phyloP scores from a whole-genome alignment of 495 filamentous ascomycete genomes.

The Tetracladium setigerum region DNA sequence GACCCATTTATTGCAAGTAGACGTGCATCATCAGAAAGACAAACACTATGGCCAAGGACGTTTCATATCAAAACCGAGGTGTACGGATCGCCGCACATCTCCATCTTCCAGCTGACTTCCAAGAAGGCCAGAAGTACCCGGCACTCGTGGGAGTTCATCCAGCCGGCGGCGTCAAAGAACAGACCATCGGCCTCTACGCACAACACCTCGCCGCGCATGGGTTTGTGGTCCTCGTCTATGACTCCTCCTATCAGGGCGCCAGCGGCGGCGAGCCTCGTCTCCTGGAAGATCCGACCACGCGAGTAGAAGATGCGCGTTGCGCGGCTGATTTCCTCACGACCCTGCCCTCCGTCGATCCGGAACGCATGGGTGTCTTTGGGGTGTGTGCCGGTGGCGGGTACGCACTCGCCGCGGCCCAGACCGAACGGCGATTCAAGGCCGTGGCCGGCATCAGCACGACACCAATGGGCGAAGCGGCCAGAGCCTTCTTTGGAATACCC shows the following conservation, averaged over 20 bases:
- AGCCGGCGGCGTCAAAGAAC: constrained; percentile 31
- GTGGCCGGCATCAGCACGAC: constrained; percentile 26
- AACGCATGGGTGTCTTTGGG: constrained; percentile 31
- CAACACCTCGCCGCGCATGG: constrained; percentile 22
- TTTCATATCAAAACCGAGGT: too few species aligned
- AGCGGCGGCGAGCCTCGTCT: constrained; percentile 28
- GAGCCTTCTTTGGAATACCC: too few species aligned
- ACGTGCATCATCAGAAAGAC: too few species aligned
- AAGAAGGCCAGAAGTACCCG: too few species aligned
- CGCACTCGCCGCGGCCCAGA: constrained; percentile 27
- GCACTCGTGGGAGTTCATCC: constrained; percentile 32
- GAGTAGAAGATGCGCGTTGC: constrained; percentile 29
- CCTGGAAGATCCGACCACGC: constrained; percentile 32
- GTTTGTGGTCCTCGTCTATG: constrained; percentile 29
- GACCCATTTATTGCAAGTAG: too few species aligned
- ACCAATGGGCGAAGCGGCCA: constrained; percentile 25
- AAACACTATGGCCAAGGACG: too few species aligned
- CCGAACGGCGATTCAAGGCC: constrained; percentile 32
- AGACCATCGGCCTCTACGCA: constrained; percentile 28
- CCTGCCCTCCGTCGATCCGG: constrained; percentile 21
- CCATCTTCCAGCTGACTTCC: too few species aligned
- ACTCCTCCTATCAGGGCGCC: constrained; percentile 34
- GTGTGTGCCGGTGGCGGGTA: constrained; percentile 35
- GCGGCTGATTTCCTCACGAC: constrained; percentile 30
- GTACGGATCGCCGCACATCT: too few species aligned